Base-by-base conservation (phyloP, 2,329 filamentous ascomycete species). In the Incumbomyces lentus region DNA sequence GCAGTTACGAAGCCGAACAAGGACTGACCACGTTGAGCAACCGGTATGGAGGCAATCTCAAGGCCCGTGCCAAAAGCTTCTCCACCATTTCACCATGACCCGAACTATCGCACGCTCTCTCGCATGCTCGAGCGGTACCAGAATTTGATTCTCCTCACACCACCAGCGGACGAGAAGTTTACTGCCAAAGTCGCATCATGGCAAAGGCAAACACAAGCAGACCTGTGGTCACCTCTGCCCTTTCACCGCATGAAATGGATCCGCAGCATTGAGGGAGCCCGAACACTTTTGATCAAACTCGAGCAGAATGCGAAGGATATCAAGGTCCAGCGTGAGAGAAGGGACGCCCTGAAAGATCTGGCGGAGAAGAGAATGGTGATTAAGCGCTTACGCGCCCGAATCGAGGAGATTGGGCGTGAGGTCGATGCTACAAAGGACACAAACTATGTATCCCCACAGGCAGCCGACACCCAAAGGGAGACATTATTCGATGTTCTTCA, bases 201-300 rank as follows among this genome's bases (percentile, higher is more conserved):
- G 35, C 54, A 56, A 40, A 47, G 39, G 32, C 47, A 53, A 30
- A 48, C 51, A 16, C 54, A 57, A 39, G 46, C 50, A 12, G 54
- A 60, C 49, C 55, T 60, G 11, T 52, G 68, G 33, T 63, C 59
- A 30, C 61, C 58, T 49, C 64, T 67, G 26, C 63, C 67, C 39
- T 65, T 65, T 46, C 66, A 70, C 51, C 64, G 67, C 47, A 61
- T 63, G 50, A 63, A 68, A 56, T 51, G 51, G 47, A 47, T 52
- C 22, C 52, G 69, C 64, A 70, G 70, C 52, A 58, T 70, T 41
- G 68, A 70, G 55, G 68, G 70, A 46, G 67, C 67, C 22, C 66
- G 66, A 40, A 62, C 60, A 31, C 57, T 65, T 34, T 62, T 70
- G 18, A 57, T 65, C 32, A 59, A 64, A 34, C 56, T 71, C 26